phyloP scores from a whole-genome alignment of 805 yeast species.

The Candida silvatica region DNA sequence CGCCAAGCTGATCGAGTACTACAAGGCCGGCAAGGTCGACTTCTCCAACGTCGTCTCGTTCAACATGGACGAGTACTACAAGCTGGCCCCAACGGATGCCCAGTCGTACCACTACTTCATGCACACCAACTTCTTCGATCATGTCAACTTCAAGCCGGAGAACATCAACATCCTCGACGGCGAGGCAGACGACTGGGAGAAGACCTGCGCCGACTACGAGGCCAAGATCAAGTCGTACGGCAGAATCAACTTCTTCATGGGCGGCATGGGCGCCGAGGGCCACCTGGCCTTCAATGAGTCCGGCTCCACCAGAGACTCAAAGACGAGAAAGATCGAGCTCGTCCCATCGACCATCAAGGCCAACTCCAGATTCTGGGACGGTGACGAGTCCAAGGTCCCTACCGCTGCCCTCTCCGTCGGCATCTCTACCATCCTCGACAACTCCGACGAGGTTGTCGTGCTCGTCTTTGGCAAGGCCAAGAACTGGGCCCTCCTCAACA shows the following conservation, averaged over 20 bases:
- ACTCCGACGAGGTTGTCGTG: constrained; percentile 42
- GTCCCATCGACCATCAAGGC: constrained; percentile 44
- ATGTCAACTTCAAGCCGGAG: constrained; percentile 40
- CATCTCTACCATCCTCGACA: constrained; percentile 47
- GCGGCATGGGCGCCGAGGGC: constrained; percentile 56
- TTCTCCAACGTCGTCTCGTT: constrained; percentile 49
- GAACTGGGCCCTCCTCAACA: constrained; percentile 36
- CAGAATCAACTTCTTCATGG: constrained; percentile 43
- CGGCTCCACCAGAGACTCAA: constrained; percentile 37
- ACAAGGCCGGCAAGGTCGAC: constrained; percentile 32
- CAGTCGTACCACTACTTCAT: constrained; percentile 53
- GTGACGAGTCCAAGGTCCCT: constrained; percentile 40
- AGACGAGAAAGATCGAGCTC: constrained; percentile 37
- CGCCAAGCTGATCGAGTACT: constrained; percentile 33
- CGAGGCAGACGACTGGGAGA: constrained; percentile 33
- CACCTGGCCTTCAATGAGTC: constrained; percentile 54
- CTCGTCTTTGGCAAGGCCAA: constrained; percentile 43
- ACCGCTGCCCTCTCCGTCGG: constrained; percentile 45
- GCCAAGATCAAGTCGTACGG: constrained; percentile 37
- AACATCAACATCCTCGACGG: constrained; percentile 51
- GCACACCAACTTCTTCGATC: constrained; percentile 47
- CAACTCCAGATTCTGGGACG: constrained; percentile 43
- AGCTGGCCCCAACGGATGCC: constrained; percentile 35
- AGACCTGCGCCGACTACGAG: constrained; percentile 42
- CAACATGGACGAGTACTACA: constrained; percentile 56